Base-by-base conservation (phyloP, 2,329 filamentous ascomycete genomes). In the Madurella mycetomatis region DNA sequence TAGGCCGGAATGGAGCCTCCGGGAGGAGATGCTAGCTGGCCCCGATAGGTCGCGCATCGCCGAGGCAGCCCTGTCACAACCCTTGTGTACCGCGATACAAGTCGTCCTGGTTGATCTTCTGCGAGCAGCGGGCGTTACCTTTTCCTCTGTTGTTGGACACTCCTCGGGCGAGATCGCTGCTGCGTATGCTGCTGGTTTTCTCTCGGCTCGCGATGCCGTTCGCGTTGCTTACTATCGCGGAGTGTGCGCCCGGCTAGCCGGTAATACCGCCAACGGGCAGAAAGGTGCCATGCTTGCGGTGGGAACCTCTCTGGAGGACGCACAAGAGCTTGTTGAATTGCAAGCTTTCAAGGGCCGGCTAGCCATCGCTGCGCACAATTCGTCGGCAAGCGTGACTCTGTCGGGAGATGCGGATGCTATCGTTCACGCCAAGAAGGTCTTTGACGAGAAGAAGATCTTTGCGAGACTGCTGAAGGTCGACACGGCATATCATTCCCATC, bases 161-260 rank as follows among this genome's bases (percentile, higher is more conserved):
- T 73, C 70, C 0, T 69, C 65, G 2, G 75, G 75, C 2, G 75
- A 77, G 57, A 73, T 77, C 31, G 74, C 69, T 0, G 75, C 73
- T 1, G 73, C 74, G 0, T 76, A 76, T 43, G 71, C 73, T 0
- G 65, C 69, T 0, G 71, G 73, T 1, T 56, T 61, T 1, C 54
- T 77, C 4, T 64, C 67, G 0, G 59, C 65, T 1, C 50, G 66
- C 16, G 68, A 69, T 5, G 73, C 74, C 7, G 71, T 76, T 49
- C 63, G 64, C 4, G 62, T 69, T 0, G 71, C 73, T 0, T 76
- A 71, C 53, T 69, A 71, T 47, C 69, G 76, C 12, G 76, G 75
- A 1, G 57, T 69, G 12, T 65, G 64, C 69, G 11, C 13, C 2
- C 34, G 13, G 9, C 9, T 12, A 15, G 34, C 34, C 34, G 9